phyloP scores from a whole-genome alignment of 1,284 basidiomycete species.

The Gastroboletus turbinatus region DNA sequence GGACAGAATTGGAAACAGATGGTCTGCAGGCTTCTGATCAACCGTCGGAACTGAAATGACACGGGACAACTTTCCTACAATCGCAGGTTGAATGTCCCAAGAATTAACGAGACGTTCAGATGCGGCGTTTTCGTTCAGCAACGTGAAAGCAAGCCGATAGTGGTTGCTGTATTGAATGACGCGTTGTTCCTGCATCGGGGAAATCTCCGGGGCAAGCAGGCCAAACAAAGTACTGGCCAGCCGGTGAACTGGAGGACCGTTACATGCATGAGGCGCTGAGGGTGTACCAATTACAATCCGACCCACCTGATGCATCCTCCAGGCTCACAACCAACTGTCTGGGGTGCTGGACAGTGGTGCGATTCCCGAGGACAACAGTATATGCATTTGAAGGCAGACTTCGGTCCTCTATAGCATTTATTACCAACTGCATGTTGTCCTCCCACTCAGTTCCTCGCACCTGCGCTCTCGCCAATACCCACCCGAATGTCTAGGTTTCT shows the following conservation, averaged over 20 bases:
- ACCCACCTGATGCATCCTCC: conserved; percentile 32
- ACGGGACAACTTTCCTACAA: conserved; percentile 52
- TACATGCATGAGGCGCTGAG: conserved; percentile 12
- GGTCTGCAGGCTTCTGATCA: conserved; percentile 45
- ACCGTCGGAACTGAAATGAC: conserved; percentile 14
- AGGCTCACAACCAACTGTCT: conserved; percentile 25
- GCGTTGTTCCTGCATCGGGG: conserved; percentile 47
- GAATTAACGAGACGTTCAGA: conserved; percentile 57
- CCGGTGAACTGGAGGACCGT: conserved; percentile 18
- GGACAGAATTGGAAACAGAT: conserved; percentile 66
- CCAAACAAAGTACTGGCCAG: conserved; percentile 43
- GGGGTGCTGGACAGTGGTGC: conserved; percentile 22
- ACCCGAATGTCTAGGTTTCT: conserved; percentile 41
- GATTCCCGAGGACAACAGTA: conserved; percentile 25
- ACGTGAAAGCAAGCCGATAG: conserved; percentile 78
- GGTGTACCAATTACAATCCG: neutral
- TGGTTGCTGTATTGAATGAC: conserved; percentile 75
- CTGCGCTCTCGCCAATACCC: conserved; percentile 20
- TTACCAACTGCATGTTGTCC: conserved; percentile 9
- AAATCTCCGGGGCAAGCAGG: conserved; percentile 53
- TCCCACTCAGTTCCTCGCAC: conserved; percentile 20
- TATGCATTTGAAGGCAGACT: conserved; percentile 18
- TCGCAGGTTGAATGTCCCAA: conserved; percentile 73
- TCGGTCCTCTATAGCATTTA: conserved; percentile 15
- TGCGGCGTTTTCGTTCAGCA: conserved; percentile 85